Evolutionary conservation across 2,329 filamentous ascomycete species (phyloP).

Genomic region (Neopestalotiopsis sp.): DNA sequence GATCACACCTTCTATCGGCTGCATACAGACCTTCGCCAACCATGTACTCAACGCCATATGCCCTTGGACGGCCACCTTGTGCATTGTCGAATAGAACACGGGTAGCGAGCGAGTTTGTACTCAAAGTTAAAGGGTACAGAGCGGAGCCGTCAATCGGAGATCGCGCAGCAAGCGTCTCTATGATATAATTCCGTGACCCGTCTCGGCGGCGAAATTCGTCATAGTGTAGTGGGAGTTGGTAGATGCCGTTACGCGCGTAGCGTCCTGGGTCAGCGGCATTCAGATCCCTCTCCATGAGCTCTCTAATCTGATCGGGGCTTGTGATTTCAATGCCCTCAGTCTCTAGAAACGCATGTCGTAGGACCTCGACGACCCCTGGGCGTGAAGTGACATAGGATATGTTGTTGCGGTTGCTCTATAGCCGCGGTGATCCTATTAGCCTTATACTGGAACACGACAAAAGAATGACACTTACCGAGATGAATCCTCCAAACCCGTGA

Average conservation of each 20-base stretch:
- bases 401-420: not conserved
- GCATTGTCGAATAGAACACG: not conserved
- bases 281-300: not conserved
- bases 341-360: not conserved
- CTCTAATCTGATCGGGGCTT: not conserved
- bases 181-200: slow-evolving; percentile 34
- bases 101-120: not conserved
- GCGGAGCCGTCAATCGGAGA: not conserved
- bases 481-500: not conserved
- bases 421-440: not conserved
- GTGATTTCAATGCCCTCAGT: not conserved
- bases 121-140: not conserved
- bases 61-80: not conserved
- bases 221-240: not conserved
- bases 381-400: not conserved
- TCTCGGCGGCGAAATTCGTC: not conserved
- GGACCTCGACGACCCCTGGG: not conserved
- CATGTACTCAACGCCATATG: not conserved
- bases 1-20: not conserved
- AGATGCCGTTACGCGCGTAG: not conserved
- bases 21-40: not conserved
- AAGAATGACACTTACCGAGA: not conserved
- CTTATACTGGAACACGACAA: not conserved
- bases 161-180: not conserved
- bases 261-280: not conserved